Evolutionary conservation across 148 eudicot species (phyloP).

Genomic region (Rhododendron ferrugineum): DNA sequence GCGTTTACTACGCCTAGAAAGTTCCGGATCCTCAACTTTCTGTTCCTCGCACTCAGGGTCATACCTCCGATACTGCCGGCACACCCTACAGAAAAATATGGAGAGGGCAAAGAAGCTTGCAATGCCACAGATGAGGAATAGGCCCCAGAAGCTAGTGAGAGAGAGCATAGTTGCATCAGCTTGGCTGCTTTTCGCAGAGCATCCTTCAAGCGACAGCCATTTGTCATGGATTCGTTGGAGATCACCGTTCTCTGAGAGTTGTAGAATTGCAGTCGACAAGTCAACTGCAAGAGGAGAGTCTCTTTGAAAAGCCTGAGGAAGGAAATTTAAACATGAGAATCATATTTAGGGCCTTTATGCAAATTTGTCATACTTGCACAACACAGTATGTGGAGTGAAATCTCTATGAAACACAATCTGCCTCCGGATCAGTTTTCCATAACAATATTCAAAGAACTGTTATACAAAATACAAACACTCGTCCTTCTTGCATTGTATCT

Average conservation of each 20-base stretch:
- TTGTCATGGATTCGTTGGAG: constrained; percentile 77
- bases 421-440: neutral
- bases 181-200: constrained; percentile 38
- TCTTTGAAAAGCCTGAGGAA: constrained; percentile 61
- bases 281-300: constrained; percentile 78
- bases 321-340: neutral
- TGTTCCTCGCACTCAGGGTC: constrained; percentile 28
- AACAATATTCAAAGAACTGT: neutral
- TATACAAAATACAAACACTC: neutral
- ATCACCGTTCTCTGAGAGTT: constrained; percentile 69
- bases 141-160: constrained; percentile 86
- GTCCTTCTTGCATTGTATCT: neutral
- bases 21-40: constrained; percentile 38
- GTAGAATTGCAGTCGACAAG: constrained; percentile 68
- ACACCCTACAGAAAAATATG: constrained; percentile 47
- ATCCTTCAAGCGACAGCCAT: constrained; percentile 50
- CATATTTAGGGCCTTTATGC: neutral
- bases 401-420: neutral
- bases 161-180: constrained; percentile 46
- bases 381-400: neutral
- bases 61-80: constrained; percentile 54
- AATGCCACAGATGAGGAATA: constrained; percentile 78
- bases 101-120: constrained; percentile 53
- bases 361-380: neutral
- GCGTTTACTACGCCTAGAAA: constrained; percentile 32